Conservation (phyloP, 805 yeast species). For the Starmerella riodocensis region DNA sequence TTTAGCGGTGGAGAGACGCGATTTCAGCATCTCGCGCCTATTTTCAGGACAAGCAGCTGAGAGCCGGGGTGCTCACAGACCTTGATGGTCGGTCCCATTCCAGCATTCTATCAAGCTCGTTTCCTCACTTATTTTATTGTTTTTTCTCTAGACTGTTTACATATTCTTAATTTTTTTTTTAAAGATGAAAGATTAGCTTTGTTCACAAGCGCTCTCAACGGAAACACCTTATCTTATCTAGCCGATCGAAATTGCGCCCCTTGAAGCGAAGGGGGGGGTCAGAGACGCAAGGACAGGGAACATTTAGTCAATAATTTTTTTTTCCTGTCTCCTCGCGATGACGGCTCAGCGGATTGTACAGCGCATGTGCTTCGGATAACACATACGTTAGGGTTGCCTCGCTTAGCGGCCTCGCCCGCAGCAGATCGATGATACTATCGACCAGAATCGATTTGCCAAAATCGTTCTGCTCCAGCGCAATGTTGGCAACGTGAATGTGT, state of each 20-base stretch:
- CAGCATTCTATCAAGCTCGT: too few species aligned
- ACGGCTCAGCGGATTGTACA: conserved; percentile 32
- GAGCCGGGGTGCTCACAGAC: too few species aligned
- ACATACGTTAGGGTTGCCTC: conserved; percentile 48
- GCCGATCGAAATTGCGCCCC: too few species aligned
- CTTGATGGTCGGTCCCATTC: too few species aligned
- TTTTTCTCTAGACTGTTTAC: too few species aligned
- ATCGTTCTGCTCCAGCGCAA: conserved; percentile 52
- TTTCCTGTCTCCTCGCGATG: too few species aligned
- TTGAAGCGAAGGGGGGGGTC: too few species aligned
- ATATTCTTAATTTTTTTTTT: too few species aligned
- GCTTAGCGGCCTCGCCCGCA: conserved; percentile 41
- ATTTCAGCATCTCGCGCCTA: conserved; percentile 18
- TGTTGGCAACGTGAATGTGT: conserved; percentile 79
- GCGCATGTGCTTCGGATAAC: conserved; percentile 63
- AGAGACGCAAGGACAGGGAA: background rate
- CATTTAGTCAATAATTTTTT: background rate
- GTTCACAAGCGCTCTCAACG: too few species aligned
- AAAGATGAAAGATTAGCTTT: too few species aligned
- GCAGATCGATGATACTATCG: conserved; percentile 67
- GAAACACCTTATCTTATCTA: too few species aligned
- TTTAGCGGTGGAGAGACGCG: background rate
- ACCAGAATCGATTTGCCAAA: conserved; percentile 73
- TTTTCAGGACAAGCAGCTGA: conserved; percentile 11
- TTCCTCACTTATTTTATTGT: too few species aligned